Base-by-base conservation (phyloP, 1,284 basidiomycete genomes). In the Omphalotus olearius region DNA sequence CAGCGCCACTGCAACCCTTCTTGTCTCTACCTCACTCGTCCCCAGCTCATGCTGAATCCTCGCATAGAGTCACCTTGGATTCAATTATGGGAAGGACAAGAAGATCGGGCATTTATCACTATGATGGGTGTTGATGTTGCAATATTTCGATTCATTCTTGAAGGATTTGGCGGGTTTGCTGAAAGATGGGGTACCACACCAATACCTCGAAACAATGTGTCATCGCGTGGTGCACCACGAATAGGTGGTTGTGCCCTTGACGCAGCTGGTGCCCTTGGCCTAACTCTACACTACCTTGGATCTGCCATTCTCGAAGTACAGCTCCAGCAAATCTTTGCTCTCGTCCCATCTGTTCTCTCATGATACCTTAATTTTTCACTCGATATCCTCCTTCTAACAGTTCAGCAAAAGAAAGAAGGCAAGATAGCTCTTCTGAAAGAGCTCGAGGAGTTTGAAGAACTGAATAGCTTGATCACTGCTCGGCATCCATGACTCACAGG, bases 191-290 rank as follows among this genome's bases (percentile, higher is more conserved):
- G 68, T 35, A 46, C 50, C 1, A 60, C 48, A 0, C 54, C 70
- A 0, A 77, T 78, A 50, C 64, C 66, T 0, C 62, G 66, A 1
- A 16, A 38, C 23, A 72, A 76, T 57, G 60, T 61, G 0, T 50
- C 56, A n/a, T 13, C 49, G 5, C 2, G 7, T 35, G 69, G 66
- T 11, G 41, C 51, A 1, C 65, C 74, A 39, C 62, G 66, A 6
- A 60, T 63, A n/a, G 38, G 38, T 13, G 26, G 14, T 10, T 58
- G 69, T 3, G 77, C 73, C 1, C 63, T 80, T 18, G 69, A 75
- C 68, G 71, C 72, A n/a, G 63, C 62, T 7, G 73, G 77, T 17
- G 75, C 69, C 0, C 65, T 79, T 2, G 75, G 76, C 0, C 66
- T 79, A 0, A 49, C 68, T 0, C 64, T 78, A 0, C 75, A 80